These are phyloP conservation scores for Globisporangium nagaii DNA, from an alignment of 352 stramenopile genomes.

Conservation along the genomic window DNA sequence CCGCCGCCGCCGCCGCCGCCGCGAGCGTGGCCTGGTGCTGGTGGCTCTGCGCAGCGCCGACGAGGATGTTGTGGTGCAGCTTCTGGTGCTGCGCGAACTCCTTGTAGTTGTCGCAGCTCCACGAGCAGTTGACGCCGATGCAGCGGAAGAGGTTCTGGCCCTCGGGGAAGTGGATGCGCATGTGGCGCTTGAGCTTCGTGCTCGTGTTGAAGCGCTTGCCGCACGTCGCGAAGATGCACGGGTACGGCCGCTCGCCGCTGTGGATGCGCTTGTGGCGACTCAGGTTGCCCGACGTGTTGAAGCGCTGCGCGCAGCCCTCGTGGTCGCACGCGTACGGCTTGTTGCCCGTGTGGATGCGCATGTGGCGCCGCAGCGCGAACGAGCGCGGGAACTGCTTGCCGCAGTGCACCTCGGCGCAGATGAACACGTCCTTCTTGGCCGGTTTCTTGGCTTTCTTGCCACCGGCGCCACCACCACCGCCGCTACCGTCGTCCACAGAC, in stretches of 20 bases:
- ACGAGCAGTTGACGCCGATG: constrained; percentile 45
- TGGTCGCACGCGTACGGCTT: constrained; percentile 81
- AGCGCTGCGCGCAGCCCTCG: constrained; percentile 66
- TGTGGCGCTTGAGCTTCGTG: constrained; percentile 87
- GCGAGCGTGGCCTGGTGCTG: background rate
- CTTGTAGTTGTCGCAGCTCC: constrained; percentile 82
- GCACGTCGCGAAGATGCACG: constrained; percentile 69
- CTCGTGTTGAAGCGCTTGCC: constrained; percentile 86
- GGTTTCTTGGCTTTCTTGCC: constrained; percentile 34
- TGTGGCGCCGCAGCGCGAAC: constrained; percentile 77
- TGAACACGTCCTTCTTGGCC: constrained; percentile 53
- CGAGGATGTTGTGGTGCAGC: constrained; percentile 65
- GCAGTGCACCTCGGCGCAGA: constrained; percentile 72
- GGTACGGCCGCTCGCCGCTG: constrained; percentile 76
- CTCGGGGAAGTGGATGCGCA: constrained; percentile 83
- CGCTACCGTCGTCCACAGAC: background rate
- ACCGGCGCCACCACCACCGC: too few species aligned
- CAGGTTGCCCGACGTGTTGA: constrained; percentile 86
- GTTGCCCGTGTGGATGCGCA: constrained; percentile 81
- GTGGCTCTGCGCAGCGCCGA: constrained; percentile 30
- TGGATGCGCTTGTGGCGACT: constrained; percentile 87
- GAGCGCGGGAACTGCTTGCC: constrained; percentile 81
- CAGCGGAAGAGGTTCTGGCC: constrained; percentile 73
- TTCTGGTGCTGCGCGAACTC: constrained; percentile 75
- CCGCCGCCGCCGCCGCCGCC: background rate